These are phyloP conservation scores for Osmanthus fragrans DNA, from an alignment of 257 asterid species.

Conservation along the genomic window DNA sequence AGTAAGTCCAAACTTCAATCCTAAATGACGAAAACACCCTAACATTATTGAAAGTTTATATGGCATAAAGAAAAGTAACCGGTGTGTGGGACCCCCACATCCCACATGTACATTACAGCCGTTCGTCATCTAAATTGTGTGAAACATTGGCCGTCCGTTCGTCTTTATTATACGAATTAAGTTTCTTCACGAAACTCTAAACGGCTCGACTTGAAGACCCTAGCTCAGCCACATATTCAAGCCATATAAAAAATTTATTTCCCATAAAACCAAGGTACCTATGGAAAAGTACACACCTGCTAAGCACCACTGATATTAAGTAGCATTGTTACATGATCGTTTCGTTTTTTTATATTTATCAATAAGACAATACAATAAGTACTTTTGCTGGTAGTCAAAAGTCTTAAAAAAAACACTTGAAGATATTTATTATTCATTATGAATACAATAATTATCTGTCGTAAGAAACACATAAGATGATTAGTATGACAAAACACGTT, in stretches of 20 bases:
- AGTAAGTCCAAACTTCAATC: too few relatives aligned
- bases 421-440: background rate
- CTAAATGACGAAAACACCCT: too few relatives aligned
- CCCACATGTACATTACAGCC: constrained; percentile 33
- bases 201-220: constrained; percentile 3
- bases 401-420: too few relatives aligned
- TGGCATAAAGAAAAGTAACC: constrained; percentile 33
- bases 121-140: constrained; percentile 15
- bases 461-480: background rate
- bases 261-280: too few relatives aligned
- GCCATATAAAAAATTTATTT: background rate
- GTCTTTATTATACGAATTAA: background rate
- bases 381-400: too few relatives aligned
- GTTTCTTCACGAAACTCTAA: constrained; percentile 37
- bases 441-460: background rate
- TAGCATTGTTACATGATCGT: too few relatives aligned
- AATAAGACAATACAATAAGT: too few relatives aligned
- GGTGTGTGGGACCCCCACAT: constrained; percentile 24
- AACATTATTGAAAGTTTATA: background rate
- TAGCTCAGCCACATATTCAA: background rate
- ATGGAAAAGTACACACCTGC: too few relatives aligned
- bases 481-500: background rate
- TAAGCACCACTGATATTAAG: too few relatives aligned
- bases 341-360: too few relatives aligned
- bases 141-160: constrained; percentile 16